These are phyloP conservation scores for Alternaria rosae DNA, from an alignment of 2,329 filamentous ascomycete species.

Conservation along the genomic window DNA sequence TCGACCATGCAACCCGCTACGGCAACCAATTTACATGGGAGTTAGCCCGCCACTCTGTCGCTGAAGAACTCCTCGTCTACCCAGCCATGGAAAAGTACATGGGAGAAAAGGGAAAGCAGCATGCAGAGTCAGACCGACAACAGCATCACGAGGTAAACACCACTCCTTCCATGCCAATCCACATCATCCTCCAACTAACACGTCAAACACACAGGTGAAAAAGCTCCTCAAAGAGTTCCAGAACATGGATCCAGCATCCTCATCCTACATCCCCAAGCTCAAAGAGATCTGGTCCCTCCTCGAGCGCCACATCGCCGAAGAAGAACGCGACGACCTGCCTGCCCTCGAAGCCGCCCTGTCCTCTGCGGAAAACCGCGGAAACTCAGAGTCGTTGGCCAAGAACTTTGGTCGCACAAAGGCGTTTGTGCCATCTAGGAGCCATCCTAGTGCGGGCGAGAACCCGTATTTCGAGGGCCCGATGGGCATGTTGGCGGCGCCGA, in stretches of 20 bases:
- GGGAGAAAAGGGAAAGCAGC: slow-evolving; percentile 36
- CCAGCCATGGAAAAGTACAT: slow-evolving; percentile 49
- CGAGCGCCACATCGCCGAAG: slow-evolving; percentile 41
- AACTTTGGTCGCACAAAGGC: slow-evolving; percentile 42
- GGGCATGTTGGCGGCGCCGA: slow-evolving; percentile 63
- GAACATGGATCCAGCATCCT: slow-evolving; percentile 30
- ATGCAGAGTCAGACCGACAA: slow-evolving; percentile 44
- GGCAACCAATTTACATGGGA: slow-evolving; percentile 64
- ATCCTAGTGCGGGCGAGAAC: slow-evolving; percentile 53
- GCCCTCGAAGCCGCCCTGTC: slow-evolving; percentile 34
- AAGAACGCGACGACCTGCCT: slow-evolving; percentile 42
- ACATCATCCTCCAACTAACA: neutral
- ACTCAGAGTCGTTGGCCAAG: slow-evolving; percentile 37
- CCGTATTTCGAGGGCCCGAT: slow-evolving; percentile 65
- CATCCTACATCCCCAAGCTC: slow-evolving; percentile 34
- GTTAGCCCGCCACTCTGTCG: slow-evolving; percentile 60
- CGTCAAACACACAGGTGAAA: slow-evolving; percentile 33
- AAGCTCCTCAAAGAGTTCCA: slow-evolving; percentile 42
- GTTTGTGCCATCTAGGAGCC: slow-evolving; percentile 41
- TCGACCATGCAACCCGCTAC: slow-evolving; percentile 54
- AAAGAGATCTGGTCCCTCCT: slow-evolving; percentile 33
- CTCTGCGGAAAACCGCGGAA: slow-evolving; percentile 18
- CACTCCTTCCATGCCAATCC: neutral
- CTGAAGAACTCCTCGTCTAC: slow-evolving; percentile 57
- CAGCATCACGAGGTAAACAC: slow-evolving; percentile 43